Percentiles rank a stretch among this genome's conserved stretches.
Conservation (phyloP, 2,329 filamentous ascomycete species). For the Alternaria sp. region DNA sequence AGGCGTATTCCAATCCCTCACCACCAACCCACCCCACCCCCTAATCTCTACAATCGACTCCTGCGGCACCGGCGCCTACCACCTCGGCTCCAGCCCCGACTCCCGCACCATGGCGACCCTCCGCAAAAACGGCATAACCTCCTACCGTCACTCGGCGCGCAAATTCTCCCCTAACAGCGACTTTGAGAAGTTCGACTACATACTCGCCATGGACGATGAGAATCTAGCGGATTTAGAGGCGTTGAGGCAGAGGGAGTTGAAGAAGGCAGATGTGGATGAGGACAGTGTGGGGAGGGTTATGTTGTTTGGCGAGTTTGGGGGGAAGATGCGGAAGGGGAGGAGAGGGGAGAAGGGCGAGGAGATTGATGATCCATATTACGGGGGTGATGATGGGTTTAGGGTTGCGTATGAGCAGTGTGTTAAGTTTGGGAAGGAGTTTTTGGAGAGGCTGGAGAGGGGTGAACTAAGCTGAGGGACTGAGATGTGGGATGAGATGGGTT, state of each 20-base stretch:
- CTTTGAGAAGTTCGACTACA: slow-evolving; percentile 87
- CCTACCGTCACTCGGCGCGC: slow-evolving; percentile 79
- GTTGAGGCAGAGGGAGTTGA: slow-evolving; percentile 61
- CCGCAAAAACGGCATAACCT: slow-evolving; percentile 72
- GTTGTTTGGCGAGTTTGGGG: slow-evolving; percentile 85
- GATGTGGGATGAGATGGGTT: background rate
- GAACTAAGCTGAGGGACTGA: slow-evolving; percentile 28
- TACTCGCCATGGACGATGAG: slow-evolving; percentile 90
- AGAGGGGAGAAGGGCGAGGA: slow-evolving; percentile 9
- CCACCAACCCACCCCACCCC: slow-evolving; percentile 53
- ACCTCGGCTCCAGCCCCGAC: slow-evolving; percentile 78
- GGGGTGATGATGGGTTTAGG: slow-evolving; percentile 20
- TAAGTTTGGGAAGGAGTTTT: slow-evolving; percentile 77
- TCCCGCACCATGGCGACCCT: slow-evolving; percentile 83
- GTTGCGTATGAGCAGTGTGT: slow-evolving; percentile 81
- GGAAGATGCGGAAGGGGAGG: slow-evolving; percentile 44
- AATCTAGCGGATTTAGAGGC: slow-evolving; percentile 76
- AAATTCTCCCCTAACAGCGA: slow-evolving; percentile 72
- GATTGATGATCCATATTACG: slow-evolving; percentile 85
- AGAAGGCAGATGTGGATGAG: slow-evolving; percentile 41
- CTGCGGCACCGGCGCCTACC: slow-evolving; percentile 89
- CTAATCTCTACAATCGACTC: slow-evolving; percentile 78
- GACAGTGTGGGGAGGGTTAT: slow-evolving; percentile 64
- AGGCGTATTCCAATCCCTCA: slow-evolving; percentile 82
- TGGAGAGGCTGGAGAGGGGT: slow-evolving; percentile 63